Percentiles rank a stretch among this genome's conserved stretches.
Conservation (phyloP, 2,329 filamentous ascomycete species). For the Monosporascus sp. region DNA sequence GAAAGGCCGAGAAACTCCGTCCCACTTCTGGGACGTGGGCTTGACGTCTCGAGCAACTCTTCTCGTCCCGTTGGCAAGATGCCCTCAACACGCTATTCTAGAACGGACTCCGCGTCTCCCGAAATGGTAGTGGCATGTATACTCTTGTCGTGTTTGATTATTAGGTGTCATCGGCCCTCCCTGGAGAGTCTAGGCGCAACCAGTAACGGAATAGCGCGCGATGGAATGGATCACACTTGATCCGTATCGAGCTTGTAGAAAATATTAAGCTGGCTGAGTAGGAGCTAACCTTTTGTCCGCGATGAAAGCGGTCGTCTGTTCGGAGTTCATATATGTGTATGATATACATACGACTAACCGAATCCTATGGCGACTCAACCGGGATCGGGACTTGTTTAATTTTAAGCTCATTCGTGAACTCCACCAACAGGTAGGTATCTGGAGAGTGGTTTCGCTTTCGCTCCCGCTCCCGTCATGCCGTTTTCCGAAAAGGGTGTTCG, state of each 20-base stretch:
- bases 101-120: background rate
- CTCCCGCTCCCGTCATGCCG: background rate
- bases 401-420: background rate
- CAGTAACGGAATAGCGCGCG: conserved; percentile 10
- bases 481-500: background rate
- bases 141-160: conserved; percentile 10
- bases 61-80: too few species aligned
- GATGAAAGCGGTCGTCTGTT: too few species aligned
- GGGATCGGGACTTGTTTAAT: background rate
- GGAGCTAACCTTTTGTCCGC: too few species aligned
- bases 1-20: too few species aligned
- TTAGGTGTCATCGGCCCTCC: conserved; percentile 20
- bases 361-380: background rate
- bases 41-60: too few species aligned
- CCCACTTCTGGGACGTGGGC: too few species aligned
- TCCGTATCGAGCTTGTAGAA: conserved; percentile 5
- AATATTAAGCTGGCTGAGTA: too few species aligned
- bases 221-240: conserved; percentile 11
- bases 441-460: conserved; percentile 2
- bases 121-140: background rate
- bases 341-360: background rate
- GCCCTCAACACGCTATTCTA: too few species aligned
- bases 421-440: background rate
- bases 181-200: conserved; percentile 12
- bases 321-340: too few species aligned